Conservation (phyloP, 805 yeast genomes). For the Yamadazyma philogaea region DNA sequence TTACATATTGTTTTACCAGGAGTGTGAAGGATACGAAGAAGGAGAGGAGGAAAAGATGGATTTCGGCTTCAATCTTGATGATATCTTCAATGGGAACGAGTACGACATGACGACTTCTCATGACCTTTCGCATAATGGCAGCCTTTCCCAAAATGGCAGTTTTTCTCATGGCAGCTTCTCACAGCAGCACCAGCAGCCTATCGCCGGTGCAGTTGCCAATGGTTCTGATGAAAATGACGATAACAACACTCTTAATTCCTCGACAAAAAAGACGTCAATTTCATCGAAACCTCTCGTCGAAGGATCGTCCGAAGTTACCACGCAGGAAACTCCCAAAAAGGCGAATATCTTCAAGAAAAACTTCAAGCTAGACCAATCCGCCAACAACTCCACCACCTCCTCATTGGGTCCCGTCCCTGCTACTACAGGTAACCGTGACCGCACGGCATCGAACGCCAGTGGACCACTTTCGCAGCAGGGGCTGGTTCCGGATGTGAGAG, state of each 20-base stretch:
- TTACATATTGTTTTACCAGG: constrained; percentile 77
- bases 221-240: constrained; percentile 4
- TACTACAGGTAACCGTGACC: neutral
- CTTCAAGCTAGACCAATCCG: constrained; percentile 24
- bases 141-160: neutral
- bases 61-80: constrained; percentile 32
- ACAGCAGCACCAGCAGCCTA: neutral
- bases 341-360: constrained; percentile 28
- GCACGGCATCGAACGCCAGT: constrained; percentile 4
- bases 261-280: constrained; percentile 6
- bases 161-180: neutral
- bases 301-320: neutral
- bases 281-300: constrained; percentile 5
- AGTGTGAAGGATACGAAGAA: constrained; percentile 43
- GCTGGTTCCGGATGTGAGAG: constrained; percentile 16
- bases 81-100: constrained; percentile 32
- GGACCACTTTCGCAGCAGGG: constrained; percentile 7
- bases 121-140: neutral
- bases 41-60: constrained; percentile 26
- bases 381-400: neutral
- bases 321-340: constrained; percentile 3
- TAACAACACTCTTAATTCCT: constrained; percentile 5
- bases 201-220: neutral
- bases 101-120: constrained; percentile 1
- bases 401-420: neutral